Conservation (phyloP, 106 monocot species). For the Cymbidium sinense region DNA sequence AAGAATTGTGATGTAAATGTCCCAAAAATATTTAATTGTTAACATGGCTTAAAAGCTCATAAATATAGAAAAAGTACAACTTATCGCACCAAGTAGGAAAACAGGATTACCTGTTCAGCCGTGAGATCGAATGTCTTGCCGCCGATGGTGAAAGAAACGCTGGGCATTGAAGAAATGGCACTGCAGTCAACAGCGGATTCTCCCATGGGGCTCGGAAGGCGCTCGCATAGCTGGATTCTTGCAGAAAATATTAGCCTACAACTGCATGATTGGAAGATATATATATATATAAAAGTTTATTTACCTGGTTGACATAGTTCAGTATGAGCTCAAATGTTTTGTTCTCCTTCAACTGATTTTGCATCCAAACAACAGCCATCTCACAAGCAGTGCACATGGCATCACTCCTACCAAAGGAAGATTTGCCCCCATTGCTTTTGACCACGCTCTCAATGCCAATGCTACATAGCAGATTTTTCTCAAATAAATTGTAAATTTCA, state of each 20-base stretch:
- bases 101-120: conserved; percentile 59
- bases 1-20: too few relatives aligned
- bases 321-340: conserved; percentile 51
- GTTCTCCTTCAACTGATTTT: conserved; percentile 65
- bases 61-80: background rate
- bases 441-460: conserved; percentile 67
- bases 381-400: conserved; percentile 66
- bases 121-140: conserved; percentile 50
- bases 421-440: conserved; percentile 12
- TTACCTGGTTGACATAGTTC: conserved; percentile 59
- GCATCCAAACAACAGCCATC: conserved; percentile 85
- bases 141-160: conserved; percentile 78
- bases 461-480: conserved; percentile 18
- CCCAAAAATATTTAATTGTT: too few relatives aligned
- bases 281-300: too few relatives aligned
- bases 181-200: conserved; percentile 79
- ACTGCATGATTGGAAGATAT: background rate
- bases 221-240: conserved; percentile 41
- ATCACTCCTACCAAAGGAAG: conserved; percentile 20
- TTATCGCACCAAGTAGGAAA: conserved; percentile 7
- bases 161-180: conserved; percentile 47
- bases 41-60: too few relatives aligned
- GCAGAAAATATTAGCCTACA: background rate
- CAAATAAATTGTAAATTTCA: background rate
- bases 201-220: conserved; percentile 77